Evolutionary conservation across 306 rosid genomes (phyloP), one percentile per base, ranked within the genome.

Genomic region (Ziziphus jujuba): DNA sequence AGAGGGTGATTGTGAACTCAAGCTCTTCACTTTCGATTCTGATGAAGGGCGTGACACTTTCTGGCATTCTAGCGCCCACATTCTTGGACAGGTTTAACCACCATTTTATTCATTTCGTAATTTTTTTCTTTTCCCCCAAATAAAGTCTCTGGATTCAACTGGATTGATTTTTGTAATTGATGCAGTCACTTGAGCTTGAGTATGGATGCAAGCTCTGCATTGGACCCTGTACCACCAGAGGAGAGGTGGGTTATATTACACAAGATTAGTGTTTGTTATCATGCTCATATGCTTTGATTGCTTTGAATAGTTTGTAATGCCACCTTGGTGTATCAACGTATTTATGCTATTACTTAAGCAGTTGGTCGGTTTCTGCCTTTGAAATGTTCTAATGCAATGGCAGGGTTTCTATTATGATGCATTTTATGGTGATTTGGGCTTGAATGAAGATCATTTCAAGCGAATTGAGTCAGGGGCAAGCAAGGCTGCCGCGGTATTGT

Each of bases 61-160:
- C 78, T 93, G 98, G 98, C 98, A 93, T 76, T 93, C 98, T 25
- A 90, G 98, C 43, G 98, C 98, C 21, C 98, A 93, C 75, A 93
- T 93, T 86, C 96, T 93, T 15, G 97, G 98, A 62, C 86, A 93
- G 96, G 97, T 92, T 5, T 1, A 16, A 5, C 2, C 4, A 13
- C 5, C 20, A 19, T 8, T 50, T 50, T 50, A 16, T 50, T 17
- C 9, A 6, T 2, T 16, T 50, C 9, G 55, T 16, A 17, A 17
- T 50, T 2, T 63, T 23, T n/a, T 3, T 15, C 19, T 2, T 21
- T 57, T n/a, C n/a, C n/a, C n/a, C n/a, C n/a, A 17, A 21, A 3
- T 44, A 17, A 24, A 5, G 21, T 56, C 25, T 50, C 65, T 0
- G 5, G 16, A 24, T 25, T 67, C 17, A 3, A 24, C 23, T 59